Conservation (phyloP, 306 rosid genomes). For the Quercus berberidifolia region DNA sequence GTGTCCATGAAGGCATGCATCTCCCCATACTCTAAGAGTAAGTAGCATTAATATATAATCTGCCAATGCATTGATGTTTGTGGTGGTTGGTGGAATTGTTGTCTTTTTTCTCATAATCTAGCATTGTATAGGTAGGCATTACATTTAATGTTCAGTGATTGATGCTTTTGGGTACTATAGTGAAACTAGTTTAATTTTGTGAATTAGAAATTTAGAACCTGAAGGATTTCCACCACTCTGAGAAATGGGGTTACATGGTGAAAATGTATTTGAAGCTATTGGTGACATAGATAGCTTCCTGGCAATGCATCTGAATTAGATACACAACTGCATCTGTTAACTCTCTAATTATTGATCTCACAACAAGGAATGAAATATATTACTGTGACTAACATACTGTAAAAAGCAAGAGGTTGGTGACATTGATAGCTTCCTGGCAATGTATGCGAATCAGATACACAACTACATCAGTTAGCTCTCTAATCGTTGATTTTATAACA, state of each 20-base stretch:
- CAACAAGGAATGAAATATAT: too few species aligned
- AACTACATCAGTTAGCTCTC: not conserved
- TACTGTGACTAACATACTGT: too few species aligned
- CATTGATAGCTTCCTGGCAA: not conserved
- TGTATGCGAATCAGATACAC: not conserved
- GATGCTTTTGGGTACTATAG: not conserved
- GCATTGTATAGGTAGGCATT: not conserved
- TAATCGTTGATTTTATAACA: too few species aligned
- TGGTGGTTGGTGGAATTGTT: not conserved
- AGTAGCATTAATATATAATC: slow-evolving; percentile 7
- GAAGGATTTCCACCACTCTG: not conserved
- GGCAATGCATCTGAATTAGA: not conserved
- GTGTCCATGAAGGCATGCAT: slow-evolving; percentile 57
- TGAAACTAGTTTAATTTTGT: not conserved
- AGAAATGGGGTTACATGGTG: not conserved
- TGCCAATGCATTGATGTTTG: not conserved
- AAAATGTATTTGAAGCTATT: not conserved
- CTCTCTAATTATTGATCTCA: too few species aligned
- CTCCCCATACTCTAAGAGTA: slow-evolving; percentile 47
- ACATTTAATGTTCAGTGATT: not conserved
- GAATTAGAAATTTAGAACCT: not conserved
- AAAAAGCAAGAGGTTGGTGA: not conserved
- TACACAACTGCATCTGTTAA: not conserved
- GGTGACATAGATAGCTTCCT: not conserved
- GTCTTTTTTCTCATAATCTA: not conserved